Percentiles rank a stretch among this genome's conserved stretches.
Evolutionary conservation across 192 early-diverging fungal genomes (phyloP).

Genomic region (Obelidium mucronatum): DNA sequence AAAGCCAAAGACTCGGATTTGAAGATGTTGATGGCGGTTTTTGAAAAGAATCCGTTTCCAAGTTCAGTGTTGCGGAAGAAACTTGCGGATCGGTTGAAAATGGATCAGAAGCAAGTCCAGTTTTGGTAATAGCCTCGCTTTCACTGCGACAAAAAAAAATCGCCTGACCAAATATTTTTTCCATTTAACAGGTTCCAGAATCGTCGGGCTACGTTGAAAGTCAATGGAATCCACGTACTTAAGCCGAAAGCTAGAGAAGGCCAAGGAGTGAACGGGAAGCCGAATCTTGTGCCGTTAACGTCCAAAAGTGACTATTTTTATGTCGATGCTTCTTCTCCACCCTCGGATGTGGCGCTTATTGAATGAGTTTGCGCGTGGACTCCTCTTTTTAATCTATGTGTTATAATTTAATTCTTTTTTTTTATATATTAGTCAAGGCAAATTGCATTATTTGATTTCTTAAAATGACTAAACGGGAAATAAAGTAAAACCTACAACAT

Average conservation of each 20-base stretch:
- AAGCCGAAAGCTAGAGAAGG: slow-evolving; percentile 6
- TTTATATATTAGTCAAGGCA: not conserved
- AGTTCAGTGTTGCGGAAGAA: not conserved
- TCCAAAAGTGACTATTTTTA: not conserved
- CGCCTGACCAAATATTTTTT: not conserved
- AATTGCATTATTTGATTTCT: too few species aligned
- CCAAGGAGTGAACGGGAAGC: not conserved
- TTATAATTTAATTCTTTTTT: not conserved
- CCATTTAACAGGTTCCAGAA: slow-evolving; percentile 23
- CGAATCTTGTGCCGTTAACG: not conserved
- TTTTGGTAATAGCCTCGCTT: not conserved
- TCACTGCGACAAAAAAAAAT: not conserved
- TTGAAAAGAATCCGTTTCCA: slow-evolving; percentile 25
- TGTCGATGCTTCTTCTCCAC: not conserved
- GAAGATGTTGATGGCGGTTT: slow-evolving; percentile 8
- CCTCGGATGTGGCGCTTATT: too few species aligned
- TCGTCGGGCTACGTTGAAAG: slow-evolving; percentile 12
- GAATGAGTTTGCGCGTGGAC: too few species aligned
- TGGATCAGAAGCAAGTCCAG: slow-evolving; percentile 26
- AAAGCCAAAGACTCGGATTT: slow-evolving; percentile 11
- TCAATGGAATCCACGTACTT: slow-evolving; percentile 17
- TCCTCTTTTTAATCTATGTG: not conserved
- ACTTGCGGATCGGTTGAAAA: slow-evolving; percentile 25
- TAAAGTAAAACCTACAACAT: too few species aligned
- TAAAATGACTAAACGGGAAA: too few species aligned